These are phyloP conservation scores for Aspergillus phoenicis DNA, from an alignment of 2,329 filamentous ascomycete genomes.

Conservation along the genomic window DNA sequence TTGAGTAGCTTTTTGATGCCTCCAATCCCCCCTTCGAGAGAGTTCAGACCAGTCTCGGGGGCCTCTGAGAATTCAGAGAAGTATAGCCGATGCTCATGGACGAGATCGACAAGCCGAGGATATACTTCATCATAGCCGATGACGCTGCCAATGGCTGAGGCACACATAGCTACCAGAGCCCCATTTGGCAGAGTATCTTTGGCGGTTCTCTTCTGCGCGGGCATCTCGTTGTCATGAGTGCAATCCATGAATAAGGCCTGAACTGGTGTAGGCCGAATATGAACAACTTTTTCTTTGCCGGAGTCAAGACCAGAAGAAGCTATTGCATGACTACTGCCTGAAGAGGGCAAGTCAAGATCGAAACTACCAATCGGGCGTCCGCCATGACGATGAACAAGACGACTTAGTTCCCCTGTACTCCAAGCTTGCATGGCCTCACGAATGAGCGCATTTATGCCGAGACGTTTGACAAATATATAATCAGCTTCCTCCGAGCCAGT, in stretches of 20 bases:
- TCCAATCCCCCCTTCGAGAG: slow-evolving; percentile 78
- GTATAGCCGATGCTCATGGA: slow-evolving; percentile 84
- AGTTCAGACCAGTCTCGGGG: slow-evolving; percentile 56
- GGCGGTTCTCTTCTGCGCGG: slow-evolving; percentile 91
- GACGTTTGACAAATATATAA: slow-evolving; percentile 89
- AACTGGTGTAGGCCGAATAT: slow-evolving; percentile 83
- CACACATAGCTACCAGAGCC: slow-evolving; percentile 92
- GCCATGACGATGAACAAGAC: slow-evolving; percentile 89
- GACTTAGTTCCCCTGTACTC: slow-evolving; percentile 89
- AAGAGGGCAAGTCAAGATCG: slow-evolving; percentile 83
- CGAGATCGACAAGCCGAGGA: slow-evolving; percentile 87
- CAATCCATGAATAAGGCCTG: slow-evolving; percentile 99
- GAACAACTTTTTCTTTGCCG: slow-evolving; percentile 67
- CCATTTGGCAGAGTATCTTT: slow-evolving; percentile 93
- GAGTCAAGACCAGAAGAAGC: slow-evolving; percentile 34
- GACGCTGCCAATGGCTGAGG: slow-evolving; percentile 90
- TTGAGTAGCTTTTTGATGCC: slow-evolving; percentile 91
- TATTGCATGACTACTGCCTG: slow-evolving; percentile 54
- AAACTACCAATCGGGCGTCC: slow-evolving; percentile 96
- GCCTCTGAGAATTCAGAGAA: slow-evolving; percentile 70
- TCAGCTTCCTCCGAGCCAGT: slow-evolving; percentile 95
- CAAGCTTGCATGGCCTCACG: slow-evolving; percentile 98
- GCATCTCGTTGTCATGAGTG: slow-evolving; percentile 96
- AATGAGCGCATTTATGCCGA: slow-evolving; percentile 89
- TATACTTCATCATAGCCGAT: slow-evolving; percentile 99